Evolutionary conservation across 805 yeast species (phyloP), one percentile per base, ranked within the genome.

Genomic region (Peterozyma xylosa): DNA sequence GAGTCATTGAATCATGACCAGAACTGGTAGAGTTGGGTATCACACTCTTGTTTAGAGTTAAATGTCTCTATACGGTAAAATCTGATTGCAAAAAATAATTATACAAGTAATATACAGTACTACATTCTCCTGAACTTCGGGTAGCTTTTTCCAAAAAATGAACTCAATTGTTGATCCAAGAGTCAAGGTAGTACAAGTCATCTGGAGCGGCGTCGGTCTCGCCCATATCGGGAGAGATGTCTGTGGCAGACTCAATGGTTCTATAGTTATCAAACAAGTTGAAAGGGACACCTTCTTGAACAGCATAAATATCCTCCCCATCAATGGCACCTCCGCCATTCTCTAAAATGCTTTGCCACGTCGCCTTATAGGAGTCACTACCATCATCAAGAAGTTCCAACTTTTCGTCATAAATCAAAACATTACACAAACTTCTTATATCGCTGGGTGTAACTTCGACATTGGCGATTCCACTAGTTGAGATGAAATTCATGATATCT

Each of bases 371-470:
- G 37, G 80, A 74, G 50, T 81, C 76, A 3, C 11, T 33, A 2
- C 68, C 80, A 29, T 76, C 67, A 36, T 71, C 70, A 2, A 79
- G 68, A 44, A 72, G 67, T 57, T 89, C 97, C 41, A 93, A 59
- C 59, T 82, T 85, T 54, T 89, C 96, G 55, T 93, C 99, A 60
- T 73, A 87, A 1, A 84, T 79, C 38, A 93, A 66, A 13, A 93
- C 97, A 50, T 89, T 95, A 60, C 97, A 88, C 17, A 93, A 67
- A 0, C 95, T 70, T 45, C 89, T 70, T 39, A 93, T 81, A 58
- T 93, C 95, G 33, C 75, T 69, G 16, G 76, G 67, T 2, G 79
- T 78, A 47, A 93, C 71, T 42, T 90, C 96, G 16, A 88, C 90
- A 33, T 83, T 78, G 9, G 96, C 83, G 46, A 93, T 82, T 42